Evolutionary conservation across 805 yeast genomes (phyloP).

Genomic region (Wickerhamia fluorescens): DNA sequence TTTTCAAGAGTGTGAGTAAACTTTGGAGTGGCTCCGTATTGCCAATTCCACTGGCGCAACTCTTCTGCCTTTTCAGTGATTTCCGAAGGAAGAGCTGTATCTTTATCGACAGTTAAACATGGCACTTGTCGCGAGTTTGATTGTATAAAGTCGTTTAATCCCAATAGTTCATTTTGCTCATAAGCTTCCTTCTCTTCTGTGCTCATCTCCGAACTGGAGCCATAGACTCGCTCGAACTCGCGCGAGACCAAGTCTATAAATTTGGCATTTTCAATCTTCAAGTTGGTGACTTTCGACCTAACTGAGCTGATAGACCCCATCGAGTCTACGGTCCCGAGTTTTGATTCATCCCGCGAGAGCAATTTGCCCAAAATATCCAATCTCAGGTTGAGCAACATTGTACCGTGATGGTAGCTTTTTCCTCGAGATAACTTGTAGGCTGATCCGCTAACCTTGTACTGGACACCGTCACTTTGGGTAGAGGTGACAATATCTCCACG

Average conservation of each 20-base stretch:
- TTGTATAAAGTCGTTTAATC: constrained; percentile 26
- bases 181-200: constrained; percentile 10
- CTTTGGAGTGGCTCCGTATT: constrained; percentile 66
- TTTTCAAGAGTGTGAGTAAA: constrained; percentile 48
- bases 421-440: constrained; percentile 83
- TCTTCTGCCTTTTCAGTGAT: constrained; percentile 33
- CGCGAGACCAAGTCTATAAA: constrained; percentile 40
- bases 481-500: constrained; percentile 72
- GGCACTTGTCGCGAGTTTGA: no score
- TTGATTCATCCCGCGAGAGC: constrained; percentile 40
- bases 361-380: constrained; percentile 54
- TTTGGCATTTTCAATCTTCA: constrained; percentile 37
- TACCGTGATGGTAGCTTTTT: constrained; percentile 89
- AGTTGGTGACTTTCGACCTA: constrained; percentile 68
- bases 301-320: constrained; percentile 66
- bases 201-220: constrained; percentile 3
- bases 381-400: constrained; percentile 73
- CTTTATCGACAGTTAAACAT: constrained; percentile 15
- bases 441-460: constrained; percentile 77
- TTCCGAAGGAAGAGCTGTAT: constrained; percentile 29
- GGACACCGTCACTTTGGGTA: constrained; percentile 16
- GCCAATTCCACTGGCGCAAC: constrained; percentile 65
- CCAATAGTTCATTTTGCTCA: constrained; percentile 28
- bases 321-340: constrained; percentile 36
- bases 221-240: constrained; percentile 33